Evolutionary conservation across 2,329 filamentous ascomycete species (phyloP).

Genomic region (Diplodia mutila): DNA sequence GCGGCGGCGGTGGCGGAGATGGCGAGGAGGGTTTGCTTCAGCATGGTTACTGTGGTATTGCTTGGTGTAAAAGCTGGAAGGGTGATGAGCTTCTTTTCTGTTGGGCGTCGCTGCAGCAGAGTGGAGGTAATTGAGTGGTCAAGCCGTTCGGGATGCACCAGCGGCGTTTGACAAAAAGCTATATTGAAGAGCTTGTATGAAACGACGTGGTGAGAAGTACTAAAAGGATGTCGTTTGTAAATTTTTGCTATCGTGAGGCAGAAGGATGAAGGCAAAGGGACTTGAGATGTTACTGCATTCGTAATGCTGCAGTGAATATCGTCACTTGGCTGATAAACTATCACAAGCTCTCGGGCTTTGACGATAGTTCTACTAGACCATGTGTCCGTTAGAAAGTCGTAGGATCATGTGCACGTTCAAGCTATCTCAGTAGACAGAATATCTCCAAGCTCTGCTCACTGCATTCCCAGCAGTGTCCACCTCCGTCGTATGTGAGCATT

Average conservation of each 20-base stretch:
- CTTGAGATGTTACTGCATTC: too few species aligned
- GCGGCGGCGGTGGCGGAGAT: too few species aligned
- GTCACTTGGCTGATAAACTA: not conserved
- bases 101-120: not conserved
- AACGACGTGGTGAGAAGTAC: not conserved
- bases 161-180: not conserved
- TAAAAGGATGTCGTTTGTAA: not conserved
- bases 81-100: not conserved
- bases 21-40: too few species aligned
- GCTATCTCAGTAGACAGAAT: not conserved
- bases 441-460: not conserved
- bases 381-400: not conserved
- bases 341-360: not conserved
- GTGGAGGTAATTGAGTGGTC: not conserved
- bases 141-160: not conserved
- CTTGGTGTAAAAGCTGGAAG: too few species aligned
- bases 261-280: not conserved
- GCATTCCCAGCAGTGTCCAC: not conserved
- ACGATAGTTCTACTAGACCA: not conserved
- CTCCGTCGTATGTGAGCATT: not conserved
- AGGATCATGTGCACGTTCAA: not conserved
- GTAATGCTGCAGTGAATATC: not conserved
- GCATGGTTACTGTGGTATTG: too few species aligned
- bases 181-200: not conserved
- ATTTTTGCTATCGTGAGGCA: not conserved